A percentile compares a stretch with the other conserved stretches of the same genome.
Conservation (phyloP, 2,329 filamentous ascomycete genomes). For the Aureobasidium sp. region DNA sequence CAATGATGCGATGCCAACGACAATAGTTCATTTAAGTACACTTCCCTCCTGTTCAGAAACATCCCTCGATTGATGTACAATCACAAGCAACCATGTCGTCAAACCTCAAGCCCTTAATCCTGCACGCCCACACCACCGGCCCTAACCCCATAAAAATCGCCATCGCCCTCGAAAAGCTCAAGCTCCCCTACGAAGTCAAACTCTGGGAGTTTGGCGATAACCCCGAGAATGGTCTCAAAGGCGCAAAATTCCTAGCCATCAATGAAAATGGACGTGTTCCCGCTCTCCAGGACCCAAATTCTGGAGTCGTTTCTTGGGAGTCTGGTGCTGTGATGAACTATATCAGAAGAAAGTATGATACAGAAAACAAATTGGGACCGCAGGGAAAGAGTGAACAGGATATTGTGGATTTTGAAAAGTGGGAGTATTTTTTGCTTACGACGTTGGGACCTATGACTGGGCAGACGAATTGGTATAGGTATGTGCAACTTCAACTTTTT, state of each 20-base stretch:
- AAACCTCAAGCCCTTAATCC: slow-evolving; percentile 30
- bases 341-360: slow-evolving; percentile 39
- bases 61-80: neutral
- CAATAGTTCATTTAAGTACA: neutral
- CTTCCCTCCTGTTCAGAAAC: neutral
- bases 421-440: slow-evolving; percentile 39
- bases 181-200: slow-evolving; percentile 36
- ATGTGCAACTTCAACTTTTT: neutral
- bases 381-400: slow-evolving; percentile 32
- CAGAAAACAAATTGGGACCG: slow-evolving; percentile 33
- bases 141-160: slow-evolving; percentile 42
- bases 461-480: slow-evolving; percentile 22
- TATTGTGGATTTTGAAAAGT: slow-evolving; percentile 40
- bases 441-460: slow-evolving; percentile 39
- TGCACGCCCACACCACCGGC: slow-evolving; percentile 36
- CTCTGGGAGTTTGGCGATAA: slow-evolving; percentile 38
- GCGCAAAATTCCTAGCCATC: slow-evolving; percentile 33
- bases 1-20: neutral
- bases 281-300: slow-evolving; percentile 41
- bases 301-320: slow-evolving; percentile 43
- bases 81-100: slow-evolving; percentile 19
- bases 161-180: slow-evolving; percentile 35
- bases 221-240: slow-evolving; percentile 32
- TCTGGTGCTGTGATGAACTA: slow-evolving; percentile 47
- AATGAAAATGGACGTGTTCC: slow-evolving; percentile 40